phyloP scores from a whole-genome alignment of 768 basidiomycete species.

The Mycena venus region DNA sequence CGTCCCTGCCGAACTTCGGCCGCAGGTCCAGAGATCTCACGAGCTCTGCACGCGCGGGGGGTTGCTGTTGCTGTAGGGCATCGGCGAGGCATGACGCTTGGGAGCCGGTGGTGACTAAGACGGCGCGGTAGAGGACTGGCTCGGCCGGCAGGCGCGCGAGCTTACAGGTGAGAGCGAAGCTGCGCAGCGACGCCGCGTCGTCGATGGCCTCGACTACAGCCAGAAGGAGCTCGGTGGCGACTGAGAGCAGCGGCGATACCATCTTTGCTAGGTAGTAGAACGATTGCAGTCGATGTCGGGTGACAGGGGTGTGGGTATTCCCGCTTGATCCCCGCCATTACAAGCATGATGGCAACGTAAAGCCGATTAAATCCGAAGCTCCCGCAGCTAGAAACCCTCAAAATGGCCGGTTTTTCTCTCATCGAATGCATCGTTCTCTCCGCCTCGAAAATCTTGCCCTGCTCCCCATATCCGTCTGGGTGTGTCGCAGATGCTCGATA shows the following conservation, averaged over 20 bases:
- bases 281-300: no score
- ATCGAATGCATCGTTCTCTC: no score
- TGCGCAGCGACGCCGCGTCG: background rate
- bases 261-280: background rate
- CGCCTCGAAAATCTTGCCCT: no score
- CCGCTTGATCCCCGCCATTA: no score
- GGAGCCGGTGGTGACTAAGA: slow-evolving; percentile 14
- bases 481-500: no score
- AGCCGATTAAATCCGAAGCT: no score
- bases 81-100: slow-evolving; percentile 13
- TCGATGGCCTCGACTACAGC: background rate
- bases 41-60: slow-evolving; percentile 3
- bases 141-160: slow-evolving; percentile 8
- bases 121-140: slow-evolving; percentile 11
- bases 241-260: slow-evolving; percentile 11
- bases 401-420: no score
- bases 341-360: no score
- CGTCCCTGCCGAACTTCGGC: background rate
- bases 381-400: no score
- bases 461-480: no score
- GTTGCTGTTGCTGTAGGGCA: slow-evolving; percentile 9
- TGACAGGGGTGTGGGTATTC: no score
- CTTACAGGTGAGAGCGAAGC: background rate
- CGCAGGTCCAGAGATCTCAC: background rate
- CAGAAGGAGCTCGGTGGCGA: slow-evolving; percentile 10